Percentiles rank a stretch among this genome's conserved stretches.
Evolutionary conservation across 1,139 yeast genomes (phyloP).

Genomic region (Debaryomycetaceae sp.): DNA sequence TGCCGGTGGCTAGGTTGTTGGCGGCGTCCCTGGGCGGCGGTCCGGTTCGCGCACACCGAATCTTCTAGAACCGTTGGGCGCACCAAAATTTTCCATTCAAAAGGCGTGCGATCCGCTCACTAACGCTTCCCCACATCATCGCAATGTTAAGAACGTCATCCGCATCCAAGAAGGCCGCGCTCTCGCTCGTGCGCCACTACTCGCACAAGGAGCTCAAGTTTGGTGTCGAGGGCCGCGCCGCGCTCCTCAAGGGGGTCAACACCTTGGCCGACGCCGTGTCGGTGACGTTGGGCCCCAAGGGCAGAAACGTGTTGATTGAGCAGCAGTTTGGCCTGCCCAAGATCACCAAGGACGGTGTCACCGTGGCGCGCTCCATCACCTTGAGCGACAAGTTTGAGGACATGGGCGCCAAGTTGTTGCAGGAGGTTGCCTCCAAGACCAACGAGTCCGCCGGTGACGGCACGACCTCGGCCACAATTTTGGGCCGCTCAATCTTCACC

Average conservation of each 20-base stretch:
- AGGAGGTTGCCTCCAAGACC: slow-evolving; percentile 97
- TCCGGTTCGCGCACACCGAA: too few species aligned
- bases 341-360: slow-evolving; percentile 99
- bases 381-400: slow-evolving; percentile 93
- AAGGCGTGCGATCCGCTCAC: too few species aligned
- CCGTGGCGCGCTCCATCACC: slow-evolving; percentile 87
- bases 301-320: slow-evolving; percentile 95
- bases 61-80: too few species aligned
- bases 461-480: slow-evolving; percentile 96
- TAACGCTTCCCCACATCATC: slow-evolving; percentile 2
- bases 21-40: too few species aligned
- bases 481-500: slow-evolving; percentile 95
- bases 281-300: slow-evolving; percentile 97
- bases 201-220: slow-evolving; percentile 95
- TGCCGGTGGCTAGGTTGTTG: too few species aligned
- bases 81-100: too few species aligned
- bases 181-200: slow-evolving; percentile 50
- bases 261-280: slow-evolving; percentile 96
- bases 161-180: slow-evolving; percentile 37
- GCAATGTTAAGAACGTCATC: slow-evolving; percentile 56
- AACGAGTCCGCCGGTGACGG: slow-evolving; percentile 99
- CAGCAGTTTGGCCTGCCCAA: slow-evolving; percentile 97
- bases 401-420: slow-evolving; percentile 92
- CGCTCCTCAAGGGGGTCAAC: slow-evolving; percentile 92
- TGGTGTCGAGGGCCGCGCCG: slow-evolving; percentile 98